Conservation (phyloP, 2,329 filamentous ascomycete species). For the Aspergillus oerlinghausenensis region DNA sequence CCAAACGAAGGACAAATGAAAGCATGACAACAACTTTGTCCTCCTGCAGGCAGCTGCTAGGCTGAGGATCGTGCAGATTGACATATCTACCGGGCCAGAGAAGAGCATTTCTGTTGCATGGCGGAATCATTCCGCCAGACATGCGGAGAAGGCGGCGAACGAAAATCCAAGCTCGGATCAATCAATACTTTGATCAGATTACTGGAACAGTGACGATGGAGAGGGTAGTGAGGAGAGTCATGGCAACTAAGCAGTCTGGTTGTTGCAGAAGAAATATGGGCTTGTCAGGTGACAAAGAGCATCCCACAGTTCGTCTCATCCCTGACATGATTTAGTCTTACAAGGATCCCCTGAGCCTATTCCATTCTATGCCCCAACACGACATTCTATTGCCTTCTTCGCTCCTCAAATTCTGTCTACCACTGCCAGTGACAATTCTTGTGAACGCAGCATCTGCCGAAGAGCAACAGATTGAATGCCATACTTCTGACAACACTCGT, state of each 20-base stretch:
- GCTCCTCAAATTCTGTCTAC: conserved; percentile 3
- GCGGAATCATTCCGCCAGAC: background rate
- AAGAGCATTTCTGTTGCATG: background rate
- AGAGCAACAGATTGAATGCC: conserved; percentile 68
- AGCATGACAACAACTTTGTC: background rate
- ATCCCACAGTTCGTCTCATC: background rate
- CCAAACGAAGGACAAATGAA: background rate
- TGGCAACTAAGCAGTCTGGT: background rate
- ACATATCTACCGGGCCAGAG: background rate
- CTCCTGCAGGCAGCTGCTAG: background rate
- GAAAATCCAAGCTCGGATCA: background rate
- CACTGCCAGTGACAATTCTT: conserved; percentile 1
- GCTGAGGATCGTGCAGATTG: no score
- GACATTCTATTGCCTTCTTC: background rate
- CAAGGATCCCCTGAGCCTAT: background rate
- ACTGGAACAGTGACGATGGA: background rate
- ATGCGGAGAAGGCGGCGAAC: background rate
- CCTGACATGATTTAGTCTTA: background rate
- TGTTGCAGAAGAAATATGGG: background rate
- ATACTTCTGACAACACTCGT: conserved; percentile 67
- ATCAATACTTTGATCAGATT: background rate
- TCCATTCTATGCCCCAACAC: background rate
- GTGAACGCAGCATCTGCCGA: conserved; percentile 53
- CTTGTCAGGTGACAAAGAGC: background rate
- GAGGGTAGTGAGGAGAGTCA: background rate